Percentiles rank a stretch among this genome's conserved stretches.
Evolutionary conservation across 129 eudicot genomes (phyloP).

Genomic region (Deinandra increscens): DNA sequence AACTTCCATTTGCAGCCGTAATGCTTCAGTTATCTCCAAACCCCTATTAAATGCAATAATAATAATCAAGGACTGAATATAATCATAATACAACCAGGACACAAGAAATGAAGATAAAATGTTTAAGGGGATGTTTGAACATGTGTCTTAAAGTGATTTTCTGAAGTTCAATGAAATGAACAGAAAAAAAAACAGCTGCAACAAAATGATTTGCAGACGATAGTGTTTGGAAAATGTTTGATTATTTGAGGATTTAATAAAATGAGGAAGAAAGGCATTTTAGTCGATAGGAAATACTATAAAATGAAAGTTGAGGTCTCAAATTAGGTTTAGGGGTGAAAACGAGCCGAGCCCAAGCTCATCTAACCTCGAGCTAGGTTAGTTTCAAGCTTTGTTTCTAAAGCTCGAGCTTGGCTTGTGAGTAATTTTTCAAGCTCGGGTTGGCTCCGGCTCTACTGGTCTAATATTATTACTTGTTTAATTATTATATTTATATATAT

Average conservation of each 20-base stretch:
- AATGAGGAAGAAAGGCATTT: not conserved
- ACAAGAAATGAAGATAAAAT: not conserved
- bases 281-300: not conserved
- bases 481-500: no score
- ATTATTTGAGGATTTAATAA: not conserved
- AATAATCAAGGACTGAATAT: slow-evolving; percentile 11
- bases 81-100: not conserved
- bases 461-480: no score
- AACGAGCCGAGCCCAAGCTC: no score
- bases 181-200: not conserved
- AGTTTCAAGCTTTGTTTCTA: no score
- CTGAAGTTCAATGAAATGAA: not conserved
- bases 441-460: no score
- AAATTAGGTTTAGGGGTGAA: not conserved
- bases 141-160: not conserved
- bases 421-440: no score
- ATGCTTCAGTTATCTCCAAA: slow-evolving; percentile 86
- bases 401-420: no score
- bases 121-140: not conserved
- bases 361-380: no score
- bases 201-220: not conserved
- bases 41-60: slow-evolving; percentile 52
- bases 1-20: slow-evolving; percentile 91
- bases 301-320: not conserved
- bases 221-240: not conserved